Base-by-base conservation (phyloP, 1,139 yeast genomes). In the Taphrina populina region DNA sequence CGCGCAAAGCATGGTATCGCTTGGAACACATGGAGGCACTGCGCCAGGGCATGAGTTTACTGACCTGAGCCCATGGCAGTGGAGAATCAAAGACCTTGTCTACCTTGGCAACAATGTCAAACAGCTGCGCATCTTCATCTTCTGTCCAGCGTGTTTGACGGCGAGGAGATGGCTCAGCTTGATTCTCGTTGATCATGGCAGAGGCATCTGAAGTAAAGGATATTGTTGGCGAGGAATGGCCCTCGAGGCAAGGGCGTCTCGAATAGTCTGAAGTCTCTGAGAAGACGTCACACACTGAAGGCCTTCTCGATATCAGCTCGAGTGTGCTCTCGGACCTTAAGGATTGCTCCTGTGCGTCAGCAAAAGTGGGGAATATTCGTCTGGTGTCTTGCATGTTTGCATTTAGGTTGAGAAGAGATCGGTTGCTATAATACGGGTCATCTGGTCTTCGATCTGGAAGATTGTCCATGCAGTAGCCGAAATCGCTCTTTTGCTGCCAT, bases 201-300 rank as follows among this genome's bases (percentile, higher is more conserved):
- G 17, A 24, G 21, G 17, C 51, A 7, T 24, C 20, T n/a, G 23
- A 15, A 17, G 21, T 17, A 32, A 21, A 15, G 19, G 29, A 8
- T 15, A 41, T n/a, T 2, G 40, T 34, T 7, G 40, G 27, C 15
- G 29, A 13, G 30, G 8, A 13, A 40, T 30, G n/a, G 17, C 23
- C 51, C 8, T 21, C 34, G 24, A n/a, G 34, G 19, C 51, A 33
- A n/a, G 24, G n/a, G n/a, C n/a, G n/a, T n/a, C n/a, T n/a, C n/a
- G n/a, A n/a, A n/a, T n/a, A n/a, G n/a, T n/a, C n/a, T n/a, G n/a
- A n/a, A n/a, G n/a, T n/a, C n/a, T n/a, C n/a, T n/a, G n/a, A n/a
- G n/a, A n/a, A n/a, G n/a, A n/a, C n/a, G n/a, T n/a, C n/a, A n/a
- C n/a, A n/a, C n/a, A n/a, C n/a, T n/a, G n/a, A n/a, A n/a, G n/a